Evolutionary conservation across 352 stramenopile species (phyloP), one percentile per base, ranked within the genome.

Genomic region (Globisporangium spinosum): DNA sequence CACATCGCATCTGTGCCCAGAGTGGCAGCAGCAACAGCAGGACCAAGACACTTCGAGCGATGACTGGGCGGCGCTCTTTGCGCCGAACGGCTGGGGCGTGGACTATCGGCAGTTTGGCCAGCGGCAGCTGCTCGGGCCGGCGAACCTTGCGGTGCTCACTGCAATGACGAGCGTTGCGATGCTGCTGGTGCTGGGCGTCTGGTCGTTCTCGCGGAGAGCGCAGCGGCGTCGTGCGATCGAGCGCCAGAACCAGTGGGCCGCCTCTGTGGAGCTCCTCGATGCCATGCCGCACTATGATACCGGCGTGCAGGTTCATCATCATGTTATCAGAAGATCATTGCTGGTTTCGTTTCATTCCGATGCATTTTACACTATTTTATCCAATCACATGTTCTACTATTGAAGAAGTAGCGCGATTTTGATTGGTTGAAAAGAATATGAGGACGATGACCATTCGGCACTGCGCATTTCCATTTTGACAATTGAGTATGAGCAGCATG

Each of bases 221-320:
- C 51, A 54, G 47, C 55, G 64, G 1, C 64, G 27, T 13, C 58
- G 62, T 3, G 27, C 34, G 7, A 20, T 49, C 40, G 64, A 69
- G 55, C 56, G 43, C 4, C 64, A 69, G 29, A 58, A 22, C 25
- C 47, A 69, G 38, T 69, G 64, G 64, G 64, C 29, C 9, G 64
- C 40, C 22, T 69, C 55, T 0, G 56, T 69, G 22, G 64, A 69
- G 54, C 25, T 62, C 5, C 40, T 69, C 22, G 64, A 69, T 22
- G 38, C 54, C 13, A 58, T 64, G 43, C 64, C 56, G 7, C 32
- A 63, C 22, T 64, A 58, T 49, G 25, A 27, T 15, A 53, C 45
- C 2, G 22, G 20, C 20, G 27, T 65, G 23, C 58, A 43, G 15
- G 35, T 15, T 17, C 10, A 45, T 20, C 0, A 45, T 45, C 6